Evolutionary conservation across 306 rosid genomes (phyloP).

Genomic region (Cicer chorassanicum): DNA sequence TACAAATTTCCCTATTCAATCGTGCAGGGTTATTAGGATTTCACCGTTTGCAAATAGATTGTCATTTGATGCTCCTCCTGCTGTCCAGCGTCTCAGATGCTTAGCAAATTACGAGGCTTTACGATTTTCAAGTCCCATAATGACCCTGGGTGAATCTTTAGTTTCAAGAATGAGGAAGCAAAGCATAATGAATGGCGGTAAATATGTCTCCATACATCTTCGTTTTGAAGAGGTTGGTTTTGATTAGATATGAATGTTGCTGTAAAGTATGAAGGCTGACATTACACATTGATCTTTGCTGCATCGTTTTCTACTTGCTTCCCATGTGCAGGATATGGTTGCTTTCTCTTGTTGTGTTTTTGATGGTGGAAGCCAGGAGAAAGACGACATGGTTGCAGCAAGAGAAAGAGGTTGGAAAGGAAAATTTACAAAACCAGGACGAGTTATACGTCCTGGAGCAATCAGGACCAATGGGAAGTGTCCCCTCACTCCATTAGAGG

Average conservation of each 20-base stretch:
- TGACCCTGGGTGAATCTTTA: constrained; percentile 72
- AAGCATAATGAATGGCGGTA: constrained; percentile 84
- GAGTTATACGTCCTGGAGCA: constrained; percentile 97
- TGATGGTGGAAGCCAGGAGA: constrained; percentile 86
- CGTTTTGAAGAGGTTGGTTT: constrained; percentile 95
- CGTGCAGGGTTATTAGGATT: constrained; percentile 85
- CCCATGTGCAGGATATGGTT: constrained; percentile 87
- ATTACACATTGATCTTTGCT: constrained; percentile 36
- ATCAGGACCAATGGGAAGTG: constrained; percentile 93
- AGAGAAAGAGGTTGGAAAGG: constrained; percentile 99
- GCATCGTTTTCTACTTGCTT: constrained; percentile 31
- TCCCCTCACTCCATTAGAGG: constrained; percentile 98
- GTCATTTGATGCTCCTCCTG: constrained; percentile 94
- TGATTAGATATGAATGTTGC: constrained; percentile 31
- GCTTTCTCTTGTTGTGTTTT: constrained; percentile 98
- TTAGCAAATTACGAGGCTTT: constrained; percentile 89
- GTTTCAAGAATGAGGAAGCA: constrained; percentile 74
- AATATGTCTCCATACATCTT: constrained; percentile 92
- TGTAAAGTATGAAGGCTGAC: constrained; percentile 19
- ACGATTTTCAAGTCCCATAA: constrained; percentile 75
- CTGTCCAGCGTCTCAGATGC: constrained; percentile 90
- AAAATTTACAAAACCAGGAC: constrained; percentile 92
- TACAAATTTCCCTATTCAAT: constrained; percentile 21
- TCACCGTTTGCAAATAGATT: constrained; percentile 98
- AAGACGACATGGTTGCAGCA: constrained; percentile 85